Evolutionary conservation across 345 rosid genomes (phyloP).

Genomic region (Citrus sp.): DNA sequence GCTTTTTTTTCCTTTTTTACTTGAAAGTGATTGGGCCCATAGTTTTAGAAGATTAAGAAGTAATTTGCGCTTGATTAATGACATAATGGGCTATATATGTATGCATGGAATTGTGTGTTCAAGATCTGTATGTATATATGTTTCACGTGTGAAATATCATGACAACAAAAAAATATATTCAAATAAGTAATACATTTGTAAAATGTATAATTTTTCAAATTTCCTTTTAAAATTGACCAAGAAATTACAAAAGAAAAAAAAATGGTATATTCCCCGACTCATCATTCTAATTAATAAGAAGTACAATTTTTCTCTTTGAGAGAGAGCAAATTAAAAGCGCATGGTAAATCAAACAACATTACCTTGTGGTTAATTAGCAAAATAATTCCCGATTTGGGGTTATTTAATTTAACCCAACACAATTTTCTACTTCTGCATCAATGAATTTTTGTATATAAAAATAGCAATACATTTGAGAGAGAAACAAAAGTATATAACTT

Average conservation of each 20-base stretch:
- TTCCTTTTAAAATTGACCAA: too few relatives aligned
- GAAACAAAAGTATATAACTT: constrained; percentile 6
- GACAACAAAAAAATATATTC: too few relatives aligned
- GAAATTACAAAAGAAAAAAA: too few relatives aligned
- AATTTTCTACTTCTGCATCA: constrained; percentile 14
- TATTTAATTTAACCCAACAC: constrained; percentile 13
- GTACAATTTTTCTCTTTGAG: neutral
- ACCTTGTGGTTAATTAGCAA: constrained; percentile 17
- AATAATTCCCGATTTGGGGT: constrained; percentile 14
- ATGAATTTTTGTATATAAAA: constrained; percentile 14
- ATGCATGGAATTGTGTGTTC: too few relatives aligned
- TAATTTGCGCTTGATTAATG: neutral
- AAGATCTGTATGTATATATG: too few relatives aligned
- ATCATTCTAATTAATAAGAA: neutral
- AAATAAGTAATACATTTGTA: too few relatives aligned
- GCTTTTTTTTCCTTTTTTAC: too few relatives aligned
- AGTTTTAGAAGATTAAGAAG: neutral
- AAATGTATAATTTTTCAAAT: too few relatives aligned
- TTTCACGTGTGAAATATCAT: too few relatives aligned
- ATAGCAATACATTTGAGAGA: neutral
- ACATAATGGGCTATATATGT: too few relatives aligned
- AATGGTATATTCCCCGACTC: neutral
- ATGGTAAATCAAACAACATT: neutral
- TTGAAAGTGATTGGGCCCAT: too few relatives aligned
- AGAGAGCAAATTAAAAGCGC: neutral